Conservation (phyloP, 2,329 filamentous ascomycete genomes). For the Penicillium vulpinum region DNA sequence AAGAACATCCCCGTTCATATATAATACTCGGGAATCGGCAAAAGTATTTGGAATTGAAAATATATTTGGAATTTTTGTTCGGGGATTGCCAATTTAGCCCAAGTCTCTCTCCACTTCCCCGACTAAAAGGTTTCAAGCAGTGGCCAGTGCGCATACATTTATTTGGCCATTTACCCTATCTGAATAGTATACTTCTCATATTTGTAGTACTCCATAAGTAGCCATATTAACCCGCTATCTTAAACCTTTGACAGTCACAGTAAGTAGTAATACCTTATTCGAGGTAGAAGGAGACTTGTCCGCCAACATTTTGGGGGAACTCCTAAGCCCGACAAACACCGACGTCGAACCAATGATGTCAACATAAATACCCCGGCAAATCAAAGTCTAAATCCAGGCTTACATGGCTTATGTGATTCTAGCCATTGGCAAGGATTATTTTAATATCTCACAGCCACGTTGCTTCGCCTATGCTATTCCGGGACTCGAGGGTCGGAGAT, state of each 20-base stretch:
- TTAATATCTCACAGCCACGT: background rate
- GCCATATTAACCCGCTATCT: background rate
- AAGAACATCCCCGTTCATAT: background rate
- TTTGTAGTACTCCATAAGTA: background rate
- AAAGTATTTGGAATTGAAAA: background rate
- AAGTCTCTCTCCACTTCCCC: background rate
- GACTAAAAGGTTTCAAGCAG: background rate
- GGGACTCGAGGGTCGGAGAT: background rate
- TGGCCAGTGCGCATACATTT: background rate
- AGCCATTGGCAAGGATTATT: background rate
- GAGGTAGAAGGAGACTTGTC: background rate
- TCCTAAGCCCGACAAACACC: background rate
- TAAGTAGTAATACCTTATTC: background rate
- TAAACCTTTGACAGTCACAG: too few species aligned
- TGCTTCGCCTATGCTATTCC: conserved; percentile 4
- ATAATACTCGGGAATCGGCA: background rate
- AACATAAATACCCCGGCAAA: too few species aligned
- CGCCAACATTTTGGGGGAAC: background rate
- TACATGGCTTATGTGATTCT: too few species aligned
- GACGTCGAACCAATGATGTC: background rate
- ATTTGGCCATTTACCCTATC: background rate
- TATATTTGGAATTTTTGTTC: background rate
- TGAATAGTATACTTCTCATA: background rate
- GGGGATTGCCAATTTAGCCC: background rate
- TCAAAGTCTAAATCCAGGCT: background rate